A percentile compares a stretch with the other conserved stretches of the same genome.
Evolutionary conservation across 2,329 filamentous ascomycete species (phyloP).

Genomic region (Fusarium acutatum): DNA sequence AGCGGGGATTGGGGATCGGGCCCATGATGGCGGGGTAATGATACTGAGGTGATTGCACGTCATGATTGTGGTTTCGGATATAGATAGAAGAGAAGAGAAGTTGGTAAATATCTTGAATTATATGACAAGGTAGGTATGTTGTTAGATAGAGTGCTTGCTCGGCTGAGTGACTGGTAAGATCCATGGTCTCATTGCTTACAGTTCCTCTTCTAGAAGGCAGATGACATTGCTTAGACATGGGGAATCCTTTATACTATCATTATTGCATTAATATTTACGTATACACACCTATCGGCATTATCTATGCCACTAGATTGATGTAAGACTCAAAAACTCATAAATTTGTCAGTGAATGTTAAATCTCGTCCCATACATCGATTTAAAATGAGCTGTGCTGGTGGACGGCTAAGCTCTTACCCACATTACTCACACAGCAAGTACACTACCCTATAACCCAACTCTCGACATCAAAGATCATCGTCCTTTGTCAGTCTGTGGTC

Average conservation of each 20-base stretch:
- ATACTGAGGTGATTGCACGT: constrained; percentile 8
- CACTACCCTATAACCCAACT: not conserved
- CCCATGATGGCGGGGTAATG: constrained; percentile 41
- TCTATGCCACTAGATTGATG: too few species aligned
- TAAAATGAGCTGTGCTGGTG: not conserved
- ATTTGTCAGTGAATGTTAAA: fast-evolving
- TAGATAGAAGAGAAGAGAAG: not conserved
- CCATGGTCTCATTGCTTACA: not conserved
- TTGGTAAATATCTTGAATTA: not conserved
- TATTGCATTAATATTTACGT: too few species aligned
- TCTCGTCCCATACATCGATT: not conserved
- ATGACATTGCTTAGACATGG: not conserved
- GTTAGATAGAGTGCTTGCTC: not conserved
- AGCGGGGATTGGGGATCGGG: not conserved
- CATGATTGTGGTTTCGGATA: not conserved
- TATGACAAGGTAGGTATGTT: fast-evolving
- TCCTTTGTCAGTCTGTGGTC: not conserved
- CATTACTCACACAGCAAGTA: not conserved
- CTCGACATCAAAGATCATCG: not conserved
- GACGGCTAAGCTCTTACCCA: not conserved
- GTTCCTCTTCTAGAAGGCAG: not conserved
- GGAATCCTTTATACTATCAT: not conserved
- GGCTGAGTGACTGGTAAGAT: not conserved
- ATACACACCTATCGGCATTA: not conserved
- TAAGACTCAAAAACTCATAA: not conserved